phyloP scores from a whole-genome alignment of 257 asterid genomes.

The Scutellaria minor region DNA sequence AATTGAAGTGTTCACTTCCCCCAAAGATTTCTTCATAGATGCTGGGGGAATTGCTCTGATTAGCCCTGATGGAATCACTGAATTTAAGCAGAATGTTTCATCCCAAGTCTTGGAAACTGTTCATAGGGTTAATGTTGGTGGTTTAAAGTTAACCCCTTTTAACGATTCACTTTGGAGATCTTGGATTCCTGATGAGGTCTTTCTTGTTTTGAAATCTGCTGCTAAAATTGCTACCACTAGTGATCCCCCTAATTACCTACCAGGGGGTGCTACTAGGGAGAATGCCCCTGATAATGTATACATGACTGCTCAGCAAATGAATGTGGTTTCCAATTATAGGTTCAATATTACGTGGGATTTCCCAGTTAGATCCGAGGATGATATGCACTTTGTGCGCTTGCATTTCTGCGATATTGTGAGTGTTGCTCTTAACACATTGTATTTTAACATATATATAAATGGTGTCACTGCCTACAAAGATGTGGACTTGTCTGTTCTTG shows the following conservation, averaged over 20 bases:
- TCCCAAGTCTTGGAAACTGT: slow-evolving; percentile 64
- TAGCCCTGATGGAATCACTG: slow-evolving; percentile 52
- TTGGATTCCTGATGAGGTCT: slow-evolving; percentile 78
- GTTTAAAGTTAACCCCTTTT: slow-evolving; percentile 70
- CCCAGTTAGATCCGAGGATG: slow-evolving; percentile 45
- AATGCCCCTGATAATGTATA: slow-evolving; percentile 75
- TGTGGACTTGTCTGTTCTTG: slow-evolving; percentile 62
- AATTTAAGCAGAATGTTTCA: slow-evolving; percentile 66
- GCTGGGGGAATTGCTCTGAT: slow-evolving; percentile 53
- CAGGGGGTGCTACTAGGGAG: slow-evolving; percentile 72
- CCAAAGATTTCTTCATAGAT: slow-evolving; percentile 68
- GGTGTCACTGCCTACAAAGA: slow-evolving; percentile 67
- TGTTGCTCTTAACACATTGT: slow-evolving; percentile 52
- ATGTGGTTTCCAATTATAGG: slow-evolving; percentile 40
- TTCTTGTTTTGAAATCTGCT: slow-evolving; percentile 68
- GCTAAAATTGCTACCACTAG: slow-evolving; percentile 58
- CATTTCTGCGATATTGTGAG: slow-evolving; percentile 85
- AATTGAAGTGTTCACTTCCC: slow-evolving; percentile 75
- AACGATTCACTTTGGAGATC: slow-evolving; percentile 85
- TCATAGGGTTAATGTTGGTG: slow-evolving; percentile 87
- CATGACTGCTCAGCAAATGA: slow-evolving; percentile 83
- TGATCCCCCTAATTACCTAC: slow-evolving; percentile 60
- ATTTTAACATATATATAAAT: slow-evolving; percentile 66
- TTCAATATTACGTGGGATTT: slow-evolving; percentile 82
- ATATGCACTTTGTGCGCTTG: slow-evolving; percentile 57